Conservation (phyloP, 1,139 yeast species). For the Magnusiomyces sp. region DNA sequence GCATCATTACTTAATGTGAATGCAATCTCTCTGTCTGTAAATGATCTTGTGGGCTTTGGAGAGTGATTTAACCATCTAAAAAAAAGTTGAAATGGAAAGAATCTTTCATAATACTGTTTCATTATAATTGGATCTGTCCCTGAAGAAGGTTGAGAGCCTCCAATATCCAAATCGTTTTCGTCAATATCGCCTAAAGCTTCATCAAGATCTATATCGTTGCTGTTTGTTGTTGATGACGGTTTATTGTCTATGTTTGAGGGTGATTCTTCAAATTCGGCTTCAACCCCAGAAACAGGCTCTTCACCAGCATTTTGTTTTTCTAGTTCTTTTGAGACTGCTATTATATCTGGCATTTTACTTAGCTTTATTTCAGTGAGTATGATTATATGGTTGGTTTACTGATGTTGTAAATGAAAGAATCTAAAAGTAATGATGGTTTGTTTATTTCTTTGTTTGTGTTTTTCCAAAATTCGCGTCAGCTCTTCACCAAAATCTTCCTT, state of each 20-base stretch:
- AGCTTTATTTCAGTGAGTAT: background rate
- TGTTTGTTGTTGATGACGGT: too few relatives aligned
- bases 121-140: conserved; percentile 6
- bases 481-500: background rate
- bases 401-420: background rate
- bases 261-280: too few relatives aligned
- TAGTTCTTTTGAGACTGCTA: too few relatives aligned
- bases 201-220: too few relatives aligned
- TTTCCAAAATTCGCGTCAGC: background rate
- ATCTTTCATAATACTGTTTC: conserved; percentile 51
- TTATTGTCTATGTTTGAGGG: too few relatives aligned
- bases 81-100: conserved; percentile 54
- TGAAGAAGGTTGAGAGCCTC: too few relatives aligned
- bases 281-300: too few relatives aligned
- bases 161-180: too few relatives aligned
- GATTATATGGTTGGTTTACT: background rate
- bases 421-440: background rate
- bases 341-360: too few relatives aligned
- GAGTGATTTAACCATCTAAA: conserved; percentile 89
- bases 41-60: conserved; percentile 51
- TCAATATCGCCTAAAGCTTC: too few relatives aligned
- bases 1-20: conserved; percentile 71
- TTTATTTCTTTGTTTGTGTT: background rate
- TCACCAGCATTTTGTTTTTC: too few relatives aligned
- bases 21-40: conserved; percentile 88